A percentile compares a stretch with the other conserved stretches of the same genome.
Conservation (phyloP, 2,329 filamentous ascomycete species). For the Colletotrichum sojae region DNA sequence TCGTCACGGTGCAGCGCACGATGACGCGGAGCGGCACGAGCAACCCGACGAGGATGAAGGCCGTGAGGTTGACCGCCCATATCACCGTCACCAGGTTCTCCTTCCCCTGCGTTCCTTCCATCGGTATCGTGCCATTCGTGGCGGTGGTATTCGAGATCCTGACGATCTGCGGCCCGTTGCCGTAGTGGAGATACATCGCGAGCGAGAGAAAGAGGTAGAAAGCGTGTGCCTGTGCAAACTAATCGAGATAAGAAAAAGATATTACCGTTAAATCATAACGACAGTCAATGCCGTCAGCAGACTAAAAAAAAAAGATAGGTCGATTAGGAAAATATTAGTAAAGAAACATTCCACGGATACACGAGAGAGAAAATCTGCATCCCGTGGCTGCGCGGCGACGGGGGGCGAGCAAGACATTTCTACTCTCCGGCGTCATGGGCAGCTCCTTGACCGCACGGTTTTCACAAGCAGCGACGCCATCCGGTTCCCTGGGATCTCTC, state of each 20-base stretch:
- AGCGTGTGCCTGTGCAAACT: neutral
- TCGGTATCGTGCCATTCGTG: neutral
- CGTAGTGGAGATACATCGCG: constrained; percentile 16
- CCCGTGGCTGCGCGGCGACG: neutral
- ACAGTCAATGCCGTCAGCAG: constrained; percentile 18
- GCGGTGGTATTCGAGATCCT: neutral
- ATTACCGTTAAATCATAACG: constrained; percentile 15
- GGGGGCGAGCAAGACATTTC: constrained; percentile 14
- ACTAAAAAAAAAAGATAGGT: too few relatives aligned
- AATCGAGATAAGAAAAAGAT: neutral
- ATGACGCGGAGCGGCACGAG: constrained; percentile 27
- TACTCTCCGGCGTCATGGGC: neutral
- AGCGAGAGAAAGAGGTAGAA: neutral
- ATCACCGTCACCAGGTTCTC: constrained; percentile 24
- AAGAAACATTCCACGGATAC: neutral
- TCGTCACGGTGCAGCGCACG: constrained; percentile 33
- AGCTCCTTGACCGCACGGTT: constrained; percentile 18
- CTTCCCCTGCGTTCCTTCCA: neutral
- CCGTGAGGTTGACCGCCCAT: constrained; percentile 36
- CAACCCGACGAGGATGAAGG: constrained; percentile 34
- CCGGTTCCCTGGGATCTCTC: neutral
- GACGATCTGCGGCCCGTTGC: constrained; percentile 2
- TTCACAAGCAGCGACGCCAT: constrained; percentile 12
- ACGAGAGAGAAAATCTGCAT: neutral
- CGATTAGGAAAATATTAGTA: neutral